Conservation (phyloP, 176 grass and related monocot genomes). For the Zea luxurians region DNA sequence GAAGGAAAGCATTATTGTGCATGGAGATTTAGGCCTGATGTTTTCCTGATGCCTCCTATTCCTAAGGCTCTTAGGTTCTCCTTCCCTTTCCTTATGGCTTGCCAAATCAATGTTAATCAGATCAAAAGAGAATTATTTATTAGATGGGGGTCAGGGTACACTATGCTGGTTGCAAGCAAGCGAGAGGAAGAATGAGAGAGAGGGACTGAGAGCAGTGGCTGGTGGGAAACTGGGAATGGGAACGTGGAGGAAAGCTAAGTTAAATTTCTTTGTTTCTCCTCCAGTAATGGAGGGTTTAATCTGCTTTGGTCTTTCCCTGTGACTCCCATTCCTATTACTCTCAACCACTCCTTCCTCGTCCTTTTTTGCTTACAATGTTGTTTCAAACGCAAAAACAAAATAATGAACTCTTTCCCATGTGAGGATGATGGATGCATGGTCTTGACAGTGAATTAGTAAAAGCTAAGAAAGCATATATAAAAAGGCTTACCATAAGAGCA, state of each 20-base stretch:
- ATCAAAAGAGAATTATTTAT: neutral
- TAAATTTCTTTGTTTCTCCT: neutral
- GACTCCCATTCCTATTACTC: conserved; percentile 6
- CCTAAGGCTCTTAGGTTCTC: conserved; percentile 21
- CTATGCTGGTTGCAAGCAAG: neutral
- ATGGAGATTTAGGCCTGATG: neutral
- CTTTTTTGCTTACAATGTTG: neutral
- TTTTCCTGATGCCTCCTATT: conserved; percentile 33
- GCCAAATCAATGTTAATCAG: neutral
- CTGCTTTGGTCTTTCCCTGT: neutral
- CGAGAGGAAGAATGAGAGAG: conserved; percentile 3
- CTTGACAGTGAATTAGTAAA: neutral
- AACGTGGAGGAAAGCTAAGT: conserved; percentile 18
- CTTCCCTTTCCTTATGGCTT: conserved; percentile 18
- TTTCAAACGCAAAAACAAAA: neutral
- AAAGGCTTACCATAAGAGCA: too few species aligned
- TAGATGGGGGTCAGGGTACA: neutral
- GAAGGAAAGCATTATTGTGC: neutral
- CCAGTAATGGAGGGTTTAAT: neutral
- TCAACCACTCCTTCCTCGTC: neutral
- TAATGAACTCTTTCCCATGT: neutral
- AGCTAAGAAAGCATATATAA: too few species aligned
- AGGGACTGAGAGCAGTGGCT: neutral
- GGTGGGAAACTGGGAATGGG: neutral
- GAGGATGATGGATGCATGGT: neutral